Evolutionary conservation across 208 protist species (phyloP).

Genomic region (Crithidia sp.): DNA sequence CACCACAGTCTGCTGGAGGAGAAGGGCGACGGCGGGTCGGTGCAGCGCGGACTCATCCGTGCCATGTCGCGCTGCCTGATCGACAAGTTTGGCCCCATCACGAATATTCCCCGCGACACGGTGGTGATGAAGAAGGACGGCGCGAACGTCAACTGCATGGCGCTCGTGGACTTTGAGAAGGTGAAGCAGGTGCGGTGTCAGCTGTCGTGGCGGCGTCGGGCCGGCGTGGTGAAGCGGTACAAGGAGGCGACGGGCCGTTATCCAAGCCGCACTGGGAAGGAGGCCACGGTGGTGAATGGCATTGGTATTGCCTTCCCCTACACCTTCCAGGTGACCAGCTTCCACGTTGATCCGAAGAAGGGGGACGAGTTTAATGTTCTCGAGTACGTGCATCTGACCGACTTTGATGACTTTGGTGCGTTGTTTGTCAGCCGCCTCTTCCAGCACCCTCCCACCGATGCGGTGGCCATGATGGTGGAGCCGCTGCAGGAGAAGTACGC

Average conservation of each 20-base stretch:
- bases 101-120: constrained; percentile 54
- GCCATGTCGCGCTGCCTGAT: constrained; percentile 83
- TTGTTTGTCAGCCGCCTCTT: constrained; percentile 74
- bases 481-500: constrained; percentile 59
- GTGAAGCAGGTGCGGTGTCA: constrained; percentile 67
- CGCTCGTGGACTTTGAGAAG: constrained; percentile 80
- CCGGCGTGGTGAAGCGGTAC: constrained; percentile 33
- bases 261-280: constrained; percentile 13
- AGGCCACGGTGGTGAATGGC: constrained; percentile 27
- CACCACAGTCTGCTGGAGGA: constrained; percentile 67
- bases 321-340: constrained; percentile 76
- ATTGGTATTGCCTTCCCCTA: constrained; percentile 31
- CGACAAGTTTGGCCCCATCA: constrained; percentile 55
- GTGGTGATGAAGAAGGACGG: constrained; percentile 53
- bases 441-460: constrained; percentile 40
- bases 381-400: constrained; percentile 59
- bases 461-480: constrained; percentile 70
- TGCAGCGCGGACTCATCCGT: constrained; percentile 73
- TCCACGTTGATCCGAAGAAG: constrained; percentile 60
- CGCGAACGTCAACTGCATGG: constrained; percentile 67
- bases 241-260: constrained; percentile 9
- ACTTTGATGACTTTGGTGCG: constrained; percentile 80
- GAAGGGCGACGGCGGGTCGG: constrained; percentile 31
- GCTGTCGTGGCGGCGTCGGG: constrained; percentile 62
- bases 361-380: constrained; percentile 64